Evolutionary conservation across 768 basidiomycete species (phyloP).

Genomic region (Cystobasidiopsis lactophilus): DNA sequence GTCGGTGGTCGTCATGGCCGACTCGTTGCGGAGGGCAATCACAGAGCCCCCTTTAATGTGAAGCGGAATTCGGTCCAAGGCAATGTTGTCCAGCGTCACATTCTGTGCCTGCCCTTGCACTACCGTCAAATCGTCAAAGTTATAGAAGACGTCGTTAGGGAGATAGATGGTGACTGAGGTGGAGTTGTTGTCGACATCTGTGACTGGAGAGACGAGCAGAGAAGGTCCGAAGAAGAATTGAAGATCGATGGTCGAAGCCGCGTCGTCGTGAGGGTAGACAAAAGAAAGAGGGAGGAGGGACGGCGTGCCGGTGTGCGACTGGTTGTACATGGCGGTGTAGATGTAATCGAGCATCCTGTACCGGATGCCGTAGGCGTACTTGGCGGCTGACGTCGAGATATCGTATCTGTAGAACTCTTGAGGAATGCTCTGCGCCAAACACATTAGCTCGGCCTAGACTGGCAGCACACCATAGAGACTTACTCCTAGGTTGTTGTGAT

Average conservation of each 20-base stretch:
- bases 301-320: constrained; percentile 38
- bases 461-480: no score
- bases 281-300: constrained; percentile 44
- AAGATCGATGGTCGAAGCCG: constrained; percentile 39
- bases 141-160: constrained; percentile 44
- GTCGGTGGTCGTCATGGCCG: constrained; percentile 40
- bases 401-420: constrained; percentile 44
- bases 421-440: no score
- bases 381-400: constrained; percentile 30
- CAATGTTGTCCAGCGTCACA: constrained; percentile 26
- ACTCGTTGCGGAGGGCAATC: constrained; percentile 35
- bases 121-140: constrained; percentile 34
- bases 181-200: neutral
- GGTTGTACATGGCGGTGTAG: constrained; percentile 46
- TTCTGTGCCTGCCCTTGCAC: constrained; percentile 32
- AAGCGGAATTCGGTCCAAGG: constrained; percentile 39
- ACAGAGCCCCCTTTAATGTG: constrained; percentile 41
- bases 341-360: constrained; percentile 43
- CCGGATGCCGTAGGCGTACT: constrained; percentile 40
- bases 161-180: constrained; percentile 34
- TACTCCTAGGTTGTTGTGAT: no score
- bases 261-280: constrained; percentile 41
- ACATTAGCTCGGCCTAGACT: no score
- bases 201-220: constrained; percentile 35
- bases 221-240: constrained; percentile 50